Conservation (phyloP, 2,329 filamentous ascomycete species). For the Xylariaceae sp. region DNA sequence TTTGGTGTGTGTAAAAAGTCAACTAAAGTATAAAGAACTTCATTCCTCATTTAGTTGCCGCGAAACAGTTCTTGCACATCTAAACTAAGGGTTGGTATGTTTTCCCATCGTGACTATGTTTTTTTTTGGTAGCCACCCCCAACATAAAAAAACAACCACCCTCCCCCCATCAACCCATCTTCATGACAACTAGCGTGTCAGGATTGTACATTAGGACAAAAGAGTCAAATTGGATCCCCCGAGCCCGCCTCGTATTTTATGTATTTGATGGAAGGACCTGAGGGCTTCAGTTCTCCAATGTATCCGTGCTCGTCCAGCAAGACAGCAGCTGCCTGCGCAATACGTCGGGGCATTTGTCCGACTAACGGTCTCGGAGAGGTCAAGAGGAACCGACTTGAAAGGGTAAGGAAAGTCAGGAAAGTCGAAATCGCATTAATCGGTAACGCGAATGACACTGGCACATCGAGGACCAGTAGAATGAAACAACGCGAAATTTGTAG, state of each 20-base stretch:
- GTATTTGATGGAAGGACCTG: background rate
- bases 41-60: constrained; percentile 17
- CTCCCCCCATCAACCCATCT: constrained; percentile 6
- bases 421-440: constrained; percentile 8
- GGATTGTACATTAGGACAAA: constrained; percentile 13
- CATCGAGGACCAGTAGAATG: constrained; percentile 1
- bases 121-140: constrained; percentile 2
- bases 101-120: constrained; percentile 1
- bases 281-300: background rate
- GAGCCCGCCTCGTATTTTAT: background rate
- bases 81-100: background rate
- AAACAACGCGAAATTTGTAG: background rate
- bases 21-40: constrained; percentile 12
- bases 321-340: background rate
- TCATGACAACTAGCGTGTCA: constrained; percentile 8
- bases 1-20: background rate
- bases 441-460: constrained; percentile 10
- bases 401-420: background rate
- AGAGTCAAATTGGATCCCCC: constrained; percentile 4
- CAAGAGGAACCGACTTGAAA: background rate
- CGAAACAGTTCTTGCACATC: constrained; percentile 14
- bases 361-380: background rate
- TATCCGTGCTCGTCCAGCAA: constrained; percentile 7
- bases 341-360: background rate
- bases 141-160: background rate